Evolutionary conservation across 768 basidiomycete species (phyloP).

Genomic region (Pleurotus sapidus): DNA sequence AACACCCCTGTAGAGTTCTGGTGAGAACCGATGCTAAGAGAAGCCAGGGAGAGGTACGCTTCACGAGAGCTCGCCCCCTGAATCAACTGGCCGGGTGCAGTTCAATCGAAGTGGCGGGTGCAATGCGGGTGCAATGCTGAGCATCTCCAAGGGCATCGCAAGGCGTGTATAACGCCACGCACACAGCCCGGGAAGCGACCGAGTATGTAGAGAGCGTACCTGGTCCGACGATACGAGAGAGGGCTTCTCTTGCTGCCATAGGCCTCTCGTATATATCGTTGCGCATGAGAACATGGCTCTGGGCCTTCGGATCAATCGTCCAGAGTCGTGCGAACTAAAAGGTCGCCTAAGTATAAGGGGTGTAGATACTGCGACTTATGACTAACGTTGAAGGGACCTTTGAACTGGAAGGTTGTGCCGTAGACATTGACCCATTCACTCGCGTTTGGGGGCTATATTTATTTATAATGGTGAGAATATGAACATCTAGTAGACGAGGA

Average conservation of each 20-base stretch:
- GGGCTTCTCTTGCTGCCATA: constrained; percentile 17
- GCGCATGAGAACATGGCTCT: constrained; percentile 49
- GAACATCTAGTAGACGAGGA: not conserved
- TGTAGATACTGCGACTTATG: not conserved
- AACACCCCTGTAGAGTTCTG: not conserved
- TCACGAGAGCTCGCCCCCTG: not conserved
- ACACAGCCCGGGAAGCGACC: not conserved
- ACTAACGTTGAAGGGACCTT: constrained; percentile 1
- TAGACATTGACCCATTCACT: not conserved
- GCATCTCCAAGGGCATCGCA: not conserved
- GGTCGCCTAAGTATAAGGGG: not conserved
- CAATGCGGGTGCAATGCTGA: not conserved
- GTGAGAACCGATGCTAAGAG: not conserved
- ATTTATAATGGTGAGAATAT: not conserved
- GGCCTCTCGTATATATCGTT: constrained; percentile 43
- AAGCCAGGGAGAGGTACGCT: not conserved
- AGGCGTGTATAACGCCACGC: too few relatives aligned
- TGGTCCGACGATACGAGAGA: constrained; percentile 26
- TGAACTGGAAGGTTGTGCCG: constrained; percentile 2
- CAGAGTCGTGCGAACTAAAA: constrained; percentile 27
- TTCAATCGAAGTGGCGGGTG: not conserved
- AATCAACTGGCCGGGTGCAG: not conserved
- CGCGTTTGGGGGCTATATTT: not conserved
- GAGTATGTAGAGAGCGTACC: constrained; percentile 9
- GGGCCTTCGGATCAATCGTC: constrained; percentile 45